Evolutionary conservation across 2,329 filamentous ascomycete species (phyloP), one percentile per base, ranked within the genome.

Genomic region (Aspergillus pseudoviridinutans): DNA sequence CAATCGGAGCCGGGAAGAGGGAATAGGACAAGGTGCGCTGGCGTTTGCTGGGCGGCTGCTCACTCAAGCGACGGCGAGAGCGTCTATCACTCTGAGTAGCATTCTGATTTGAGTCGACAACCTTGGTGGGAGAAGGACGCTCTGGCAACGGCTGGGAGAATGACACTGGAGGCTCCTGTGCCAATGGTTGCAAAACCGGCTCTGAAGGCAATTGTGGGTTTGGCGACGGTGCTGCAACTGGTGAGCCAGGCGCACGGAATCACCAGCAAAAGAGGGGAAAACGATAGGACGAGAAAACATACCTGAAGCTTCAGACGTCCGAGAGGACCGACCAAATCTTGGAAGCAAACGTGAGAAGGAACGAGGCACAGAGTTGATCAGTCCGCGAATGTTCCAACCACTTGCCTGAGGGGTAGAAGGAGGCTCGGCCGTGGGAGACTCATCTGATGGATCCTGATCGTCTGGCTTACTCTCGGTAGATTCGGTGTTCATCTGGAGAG

Each of bases 331-430:
- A 9, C 57, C 56, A 42, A 68, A 62, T 32, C 54, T 44, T 9
- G 65, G 66, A 12, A 70, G 44, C 22, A 70, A 57, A 20, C 65
- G 66, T 8, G 66, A 66, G 47, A 73, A 63, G 4, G 66, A 65
- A 24, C 68, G 65, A 54, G 68, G 67, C 20, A 71, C 69, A 28
- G 70, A 72, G 54, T 54, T 67, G n/a, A 72, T 49, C 44, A 73
- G 54, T 29, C 67, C 62, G 54, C 70, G 60, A 55, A 72, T 59
- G 24, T 65, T 65, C 70, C 70, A 73, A 27, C 63, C 53, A n/a
- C 63, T 59, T 20, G 65, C 65, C 50, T 68, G 61, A 22, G 69
- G 68, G n/a, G 63, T 60, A 28, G 58, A 58, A 24, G 63, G 59
- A n/a, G 61, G 28, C 49, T 61, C 55, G 7, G 51, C 25, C 9